Evolutionary conservation across 352 stramenopile genomes (phyloP), one percentile per base, ranked within the genome.

Genomic region (Saprolegnia diclina): DNA sequence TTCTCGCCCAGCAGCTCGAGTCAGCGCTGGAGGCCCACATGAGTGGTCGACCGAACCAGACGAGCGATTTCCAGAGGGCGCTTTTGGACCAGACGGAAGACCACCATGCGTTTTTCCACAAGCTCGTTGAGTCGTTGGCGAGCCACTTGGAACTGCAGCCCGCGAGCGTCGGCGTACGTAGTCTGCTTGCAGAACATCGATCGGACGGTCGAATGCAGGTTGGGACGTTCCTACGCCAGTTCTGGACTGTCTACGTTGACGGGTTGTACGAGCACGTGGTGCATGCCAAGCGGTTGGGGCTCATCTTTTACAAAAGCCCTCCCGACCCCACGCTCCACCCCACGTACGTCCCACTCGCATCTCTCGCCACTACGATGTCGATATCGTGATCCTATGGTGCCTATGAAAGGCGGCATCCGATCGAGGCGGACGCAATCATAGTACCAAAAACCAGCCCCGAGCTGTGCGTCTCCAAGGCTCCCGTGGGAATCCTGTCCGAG

Each of bases 211-310:
- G 40, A 3, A 19, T 57, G 45, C 38, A 67, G 62, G 35, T 57
- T 3, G 62, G 35, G 40, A 7, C n/a, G 19, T 26, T 67, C 22
- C 10, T 67, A 0, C 40, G 21, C 16, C 62, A 38, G 5, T 55
- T 67, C 19, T 67, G 62, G 62, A 21, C 9, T 24, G 62, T n/a
- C 2, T 57, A 67, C 22, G 62, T 67, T 9, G 50, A 67, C 21
- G 35, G 35, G 5, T 44, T 67, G 16, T 44, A 67, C 50, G 44
- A 44, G 16, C n/a, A 67, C 18, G 62, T 67, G 3, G 50, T 56
- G 3, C 40, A 24, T 18, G n/a, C 45, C 5, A 67, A 67, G 9
- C 40, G 32, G 4, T 44, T 57, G 19, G 38, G 38, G 14, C 42
- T 64, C 2, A 18, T 40, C 14, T 53, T 32, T 29, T 54, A 22